Evolutionary conservation across 768 basidiomycete genomes (phyloP), one percentile per base, ranked within the genome.

Genomic region (Fomitopsis serialis): DNA sequence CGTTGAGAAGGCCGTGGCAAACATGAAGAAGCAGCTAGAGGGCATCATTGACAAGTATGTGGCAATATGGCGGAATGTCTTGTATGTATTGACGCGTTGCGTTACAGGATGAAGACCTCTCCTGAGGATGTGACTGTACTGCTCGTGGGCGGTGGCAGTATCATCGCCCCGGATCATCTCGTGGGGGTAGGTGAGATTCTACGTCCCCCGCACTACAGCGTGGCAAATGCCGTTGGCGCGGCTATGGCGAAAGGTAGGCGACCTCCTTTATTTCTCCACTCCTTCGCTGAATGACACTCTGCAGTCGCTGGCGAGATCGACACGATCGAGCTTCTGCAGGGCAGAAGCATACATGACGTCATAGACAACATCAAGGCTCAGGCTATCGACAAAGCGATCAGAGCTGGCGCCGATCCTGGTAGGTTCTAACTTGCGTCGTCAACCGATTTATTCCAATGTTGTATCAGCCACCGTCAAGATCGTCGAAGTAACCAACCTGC

Each of bases 61-160:
- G 10, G 15, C 21, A 10, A 34, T 27, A 25, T 44, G 19, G 2
- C 23, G 25, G 13, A 42, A 21, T n/a, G 42, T 23, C 6, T 29
- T 53, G 32, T 19, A 29, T 29, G 8, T 45, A 21, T 15, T 46
- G 22, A 17, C n/a, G 40, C 11, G 3, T 40, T 23, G 21, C 13
- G 2, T 12, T 5, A 9, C 19, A 66, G 66, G 23, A 84, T 87
- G 82, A 87, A 87, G 71, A 85, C 83, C 3, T 77, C 75, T 29
- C 75, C 76, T 1, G 75, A 76, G 23, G 78, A 80, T 60, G 72
- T 78, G 42, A 77, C 81, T 23, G 72, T 85, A 11, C 73, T 84
- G 25, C 74, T 87, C 1, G 85, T 85, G 35, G 85, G 85, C 22
- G 85, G 85, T 15, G 84, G 85, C 4, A 78, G 80, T 0, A 78